Conservation (phyloP, 495 filamentous ascomycete species). For the Thermothielavioides terrestris region DNA sequence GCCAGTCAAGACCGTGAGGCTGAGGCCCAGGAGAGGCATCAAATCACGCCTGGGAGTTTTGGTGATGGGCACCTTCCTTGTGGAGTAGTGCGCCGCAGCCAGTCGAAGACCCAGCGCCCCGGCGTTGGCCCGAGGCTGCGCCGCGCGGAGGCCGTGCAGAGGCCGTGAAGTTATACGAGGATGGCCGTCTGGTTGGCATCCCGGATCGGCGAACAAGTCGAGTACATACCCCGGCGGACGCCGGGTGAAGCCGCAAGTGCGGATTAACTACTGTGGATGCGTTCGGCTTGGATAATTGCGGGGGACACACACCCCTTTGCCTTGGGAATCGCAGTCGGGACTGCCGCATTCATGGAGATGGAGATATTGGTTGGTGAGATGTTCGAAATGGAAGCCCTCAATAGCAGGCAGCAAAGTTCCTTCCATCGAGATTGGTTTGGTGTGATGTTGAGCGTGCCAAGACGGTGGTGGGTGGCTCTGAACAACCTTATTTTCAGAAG, state of each 20-base stretch:
- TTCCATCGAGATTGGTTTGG: not conserved
- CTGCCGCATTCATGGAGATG: too few relatives aligned
- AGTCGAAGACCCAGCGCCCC: not conserved
- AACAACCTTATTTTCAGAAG: constrained; percentile 7
- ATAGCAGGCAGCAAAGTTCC: constrained; percentile 7
- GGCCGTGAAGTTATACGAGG: constrained; percentile 3
- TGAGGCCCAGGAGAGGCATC: constrained; percentile 1
- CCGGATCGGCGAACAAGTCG: not conserved
- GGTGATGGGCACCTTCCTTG: too few relatives aligned
- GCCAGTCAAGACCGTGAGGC: not conserved
- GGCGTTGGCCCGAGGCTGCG: not conserved
- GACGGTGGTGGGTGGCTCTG: too few relatives aligned
- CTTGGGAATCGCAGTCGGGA: too few relatives aligned
- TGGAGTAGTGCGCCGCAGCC: too few relatives aligned
- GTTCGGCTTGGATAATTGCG: not conserved
- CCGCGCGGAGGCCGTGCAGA: not conserved
- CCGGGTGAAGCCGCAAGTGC: too few relatives aligned
- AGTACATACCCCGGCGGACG: too few relatives aligned
- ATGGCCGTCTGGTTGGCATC: not conserved
- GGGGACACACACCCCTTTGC: too few relatives aligned
- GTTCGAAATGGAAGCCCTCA: not conserved
- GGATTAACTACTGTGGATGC: not conserved
- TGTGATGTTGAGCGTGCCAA: not conserved
- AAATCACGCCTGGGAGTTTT: not conserved
- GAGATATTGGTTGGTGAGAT: not conserved